Percentiles rank a stretch among this genome's conserved stretches.
These are phyloP conservation scores for Earliella scabrosa DNA, from an alignment of 1,284 basidiomycete species.

Conservation along the genomic window DNA sequence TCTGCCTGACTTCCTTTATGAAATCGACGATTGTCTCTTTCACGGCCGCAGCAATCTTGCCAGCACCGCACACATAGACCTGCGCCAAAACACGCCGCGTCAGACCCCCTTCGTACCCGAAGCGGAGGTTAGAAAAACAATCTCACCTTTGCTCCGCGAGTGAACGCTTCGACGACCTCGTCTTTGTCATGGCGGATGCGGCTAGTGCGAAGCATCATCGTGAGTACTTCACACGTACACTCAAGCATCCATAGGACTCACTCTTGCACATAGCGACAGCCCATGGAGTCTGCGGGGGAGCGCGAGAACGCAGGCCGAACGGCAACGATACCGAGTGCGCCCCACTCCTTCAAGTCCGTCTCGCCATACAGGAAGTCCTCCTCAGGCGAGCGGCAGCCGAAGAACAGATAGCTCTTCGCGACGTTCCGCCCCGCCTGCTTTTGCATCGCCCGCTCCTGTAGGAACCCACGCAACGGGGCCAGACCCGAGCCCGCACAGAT, in stretches of 20 bases:
- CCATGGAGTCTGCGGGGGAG: conserved; percentile 38
- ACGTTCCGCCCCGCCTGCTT: conserved; percentile 47
- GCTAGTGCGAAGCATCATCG: conserved; percentile 27
- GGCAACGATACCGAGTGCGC: conserved; percentile 46
- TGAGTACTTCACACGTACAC: not conserved
- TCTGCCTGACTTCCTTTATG: conserved; percentile 32
- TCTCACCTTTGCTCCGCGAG: conserved; percentile 50
- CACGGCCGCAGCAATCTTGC: conserved; percentile 39
- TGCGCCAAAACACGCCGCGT: conserved; percentile 15
- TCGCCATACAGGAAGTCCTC: conserved; percentile 50
- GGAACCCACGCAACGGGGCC: conserved; percentile 57
- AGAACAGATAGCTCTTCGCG: conserved; percentile 49
- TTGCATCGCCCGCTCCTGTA: conserved; percentile 55
- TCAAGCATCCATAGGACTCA: conserved; percentile 29
- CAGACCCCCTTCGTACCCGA: not conserved
- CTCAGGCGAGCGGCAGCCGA: conserved; percentile 48
- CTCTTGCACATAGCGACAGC: conserved; percentile 54
- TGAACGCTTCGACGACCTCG: conserved; percentile 39
- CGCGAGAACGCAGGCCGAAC: conserved; percentile 52
- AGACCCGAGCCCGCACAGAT: conserved; percentile 54
- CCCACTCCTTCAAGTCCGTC: conserved; percentile 47
- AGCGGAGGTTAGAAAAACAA: not conserved
- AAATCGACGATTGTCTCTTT: conserved; percentile 40
- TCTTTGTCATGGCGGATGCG: conserved; percentile 48
- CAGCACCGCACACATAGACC: conserved; percentile 52